These are phyloP conservation scores for Fistulifera pelliculosa DNA, from an alignment of 108 stramenopile species.

Conservation along the genomic window DNA sequence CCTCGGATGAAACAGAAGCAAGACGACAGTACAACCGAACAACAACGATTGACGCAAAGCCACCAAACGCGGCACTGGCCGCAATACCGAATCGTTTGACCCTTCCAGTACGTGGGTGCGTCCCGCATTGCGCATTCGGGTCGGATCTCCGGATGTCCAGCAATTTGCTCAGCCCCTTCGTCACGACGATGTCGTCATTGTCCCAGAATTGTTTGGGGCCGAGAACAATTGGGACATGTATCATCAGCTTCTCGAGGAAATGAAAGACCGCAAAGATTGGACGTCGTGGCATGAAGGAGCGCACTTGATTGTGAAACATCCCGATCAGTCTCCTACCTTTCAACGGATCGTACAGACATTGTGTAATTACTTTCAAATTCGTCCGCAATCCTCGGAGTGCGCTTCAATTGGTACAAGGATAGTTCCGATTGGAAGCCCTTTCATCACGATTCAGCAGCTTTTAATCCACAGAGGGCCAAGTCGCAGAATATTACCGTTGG, in stretches of 20 bases:
- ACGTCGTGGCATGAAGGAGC: conserved; percentile 80
- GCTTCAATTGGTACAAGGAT: conserved; percentile 88
- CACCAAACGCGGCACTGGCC: conserved; percentile 24
- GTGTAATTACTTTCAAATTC: conserved; percentile 67
- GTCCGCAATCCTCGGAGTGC: conserved; percentile 36
- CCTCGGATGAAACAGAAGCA: no score
- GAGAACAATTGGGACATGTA: conserved; percentile 69
- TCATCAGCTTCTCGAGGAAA: conserved; percentile 69
- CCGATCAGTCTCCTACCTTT: conserved; percentile 49
- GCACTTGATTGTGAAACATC: conserved; percentile 71
- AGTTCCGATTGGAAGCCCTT: conserved; percentile 82
- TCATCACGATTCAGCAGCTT: conserved; percentile 89
- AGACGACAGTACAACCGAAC: no score
- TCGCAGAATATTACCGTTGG: conserved; percentile 85
- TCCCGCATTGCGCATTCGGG: conserved; percentile 53
- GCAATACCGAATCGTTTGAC: conserved; percentile 71
- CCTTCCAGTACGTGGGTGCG: conserved; percentile 63
- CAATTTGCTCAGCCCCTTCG: conserved; percentile 32
- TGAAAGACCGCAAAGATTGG: conserved; percentile 66
- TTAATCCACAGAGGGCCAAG: conserved; percentile 65
- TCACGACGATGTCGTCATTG: conserved; percentile 86
- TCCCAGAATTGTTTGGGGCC: conserved; percentile 74
- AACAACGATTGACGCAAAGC: conserved; percentile 43
- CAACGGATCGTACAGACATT: conserved; percentile 44
- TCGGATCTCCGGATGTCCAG: conserved; percentile 17